Conservation (phyloP, 768 basidiomycete genomes). For the Brasilioporus rufonigricans region DNA sequence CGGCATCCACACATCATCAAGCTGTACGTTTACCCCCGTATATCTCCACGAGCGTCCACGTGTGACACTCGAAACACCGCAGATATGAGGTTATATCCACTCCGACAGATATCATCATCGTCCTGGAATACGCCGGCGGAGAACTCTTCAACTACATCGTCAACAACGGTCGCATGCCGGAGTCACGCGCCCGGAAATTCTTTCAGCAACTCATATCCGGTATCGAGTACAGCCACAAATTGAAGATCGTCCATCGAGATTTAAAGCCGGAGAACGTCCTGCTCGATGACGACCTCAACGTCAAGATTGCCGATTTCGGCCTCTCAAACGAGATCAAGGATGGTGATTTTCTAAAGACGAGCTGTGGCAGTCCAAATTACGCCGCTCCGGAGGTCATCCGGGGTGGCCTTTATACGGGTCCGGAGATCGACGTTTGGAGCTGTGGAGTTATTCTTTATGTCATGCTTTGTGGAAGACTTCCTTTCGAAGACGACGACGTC, state of each 20-base stretch:
- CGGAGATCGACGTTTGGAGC: conserved; percentile 99
- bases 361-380: conserved; percentile 98
- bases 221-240: conserved; percentile 93
- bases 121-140: conserved; percentile 93
- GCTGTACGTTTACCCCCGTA: conserved; percentile 48
- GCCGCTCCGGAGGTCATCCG: conserved; percentile 98
- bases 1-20: conserved; percentile 98
- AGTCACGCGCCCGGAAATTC: conserved; percentile 84
- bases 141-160: conserved; percentile 99
- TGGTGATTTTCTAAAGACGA: conserved; percentile 95
- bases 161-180: conserved; percentile 86
- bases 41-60: too few relatives aligned
- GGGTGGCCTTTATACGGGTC: conserved; percentile 93
- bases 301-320: conserved; percentile 99
- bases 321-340: conserved; percentile 95
- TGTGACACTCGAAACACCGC: too few relatives aligned
- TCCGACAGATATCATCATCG: conserved; percentile 95
- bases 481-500: conserved; percentile 97
- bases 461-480: conserved; percentile 91
- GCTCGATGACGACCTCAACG: conserved; percentile 78
- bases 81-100: conserved; percentile 92
- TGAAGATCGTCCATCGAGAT: conserved; percentile 98
- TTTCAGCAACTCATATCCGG: conserved; percentile 98
- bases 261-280: conserved; percentile 96
- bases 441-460: conserved; percentile 99